Conservation (phyloP, 306 rosid species). For the Quercus mongolica region DNA sequence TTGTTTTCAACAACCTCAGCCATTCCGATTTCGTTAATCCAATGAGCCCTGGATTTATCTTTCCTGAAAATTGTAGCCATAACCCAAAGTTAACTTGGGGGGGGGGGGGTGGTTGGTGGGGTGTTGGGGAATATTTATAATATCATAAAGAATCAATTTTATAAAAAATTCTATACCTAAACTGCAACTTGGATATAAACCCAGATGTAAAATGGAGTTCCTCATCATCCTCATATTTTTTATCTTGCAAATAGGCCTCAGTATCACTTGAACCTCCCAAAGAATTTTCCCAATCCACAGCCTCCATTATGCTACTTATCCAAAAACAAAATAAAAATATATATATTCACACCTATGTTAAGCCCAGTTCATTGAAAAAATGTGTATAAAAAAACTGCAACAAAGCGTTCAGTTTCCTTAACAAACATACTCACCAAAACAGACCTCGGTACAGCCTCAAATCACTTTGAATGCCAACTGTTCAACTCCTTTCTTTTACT, state of each 20-base stretch:
- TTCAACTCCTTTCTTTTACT: slow-evolving; percentile 28
- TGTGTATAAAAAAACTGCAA: background rate
- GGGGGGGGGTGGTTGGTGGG: too few species aligned
- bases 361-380: background rate
- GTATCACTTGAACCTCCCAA: slow-evolving; percentile 34
- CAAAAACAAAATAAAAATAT: background rate
- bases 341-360: background rate
- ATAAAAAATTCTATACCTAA: slow-evolving; percentile 39
- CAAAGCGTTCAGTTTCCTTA: background rate
- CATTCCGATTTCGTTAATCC: slow-evolving; percentile 68
- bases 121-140: rapidly evolving
- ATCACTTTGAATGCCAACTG: background rate
- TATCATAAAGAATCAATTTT: background rate
- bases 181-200: slow-evolving; percentile 50
- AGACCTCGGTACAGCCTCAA: background rate
- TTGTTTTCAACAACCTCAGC: slow-evolving; percentile 56
- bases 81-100: background rate
- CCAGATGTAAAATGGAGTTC: slow-evolving; percentile 33
- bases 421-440: background rate
- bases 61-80: slow-evolving; percentile 30
- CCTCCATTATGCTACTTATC: slow-evolving; percentile 32
- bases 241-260: slow-evolving; percentile 29
- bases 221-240: slow-evolving; percentile 43
- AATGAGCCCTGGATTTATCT: slow-evolving; percentile 42
- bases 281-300: slow-evolving; percentile 18